A percentile compares a stretch with the other conserved stretches of the same genome.
These are phyloP conservation scores for Auxenochlorella pyrenoidosa DNA, from an alignment of 139 green algal genomes.

Conservation along the genomic window DNA sequence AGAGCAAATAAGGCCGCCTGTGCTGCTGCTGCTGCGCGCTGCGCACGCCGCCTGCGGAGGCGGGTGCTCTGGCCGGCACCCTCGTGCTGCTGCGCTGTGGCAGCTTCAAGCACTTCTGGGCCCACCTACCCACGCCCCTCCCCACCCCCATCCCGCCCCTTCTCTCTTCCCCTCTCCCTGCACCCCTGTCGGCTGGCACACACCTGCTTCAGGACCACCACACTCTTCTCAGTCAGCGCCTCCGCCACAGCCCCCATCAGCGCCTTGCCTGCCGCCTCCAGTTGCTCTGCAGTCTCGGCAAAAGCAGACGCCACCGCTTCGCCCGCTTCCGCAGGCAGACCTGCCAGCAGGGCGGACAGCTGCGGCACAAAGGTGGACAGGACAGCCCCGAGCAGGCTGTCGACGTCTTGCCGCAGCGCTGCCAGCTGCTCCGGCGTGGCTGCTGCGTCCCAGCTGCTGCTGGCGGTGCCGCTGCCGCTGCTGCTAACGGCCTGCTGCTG, in stretches of 20 bases:
- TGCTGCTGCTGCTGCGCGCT: not conserved
- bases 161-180: too few relatives aligned
- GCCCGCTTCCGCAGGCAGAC: not conserved
- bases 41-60: too few relatives aligned
- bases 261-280: not conserved
- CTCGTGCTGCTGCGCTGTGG: too few relatives aligned
- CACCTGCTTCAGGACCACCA: constrained; percentile 43
- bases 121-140: too few relatives aligned
- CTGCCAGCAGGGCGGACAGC: constrained; percentile 21
- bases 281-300: constrained; percentile 5
- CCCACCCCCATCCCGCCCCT: constrained; percentile 35
- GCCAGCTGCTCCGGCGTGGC: constrained; percentile 42
- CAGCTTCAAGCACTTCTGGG: too few relatives aligned
- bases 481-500: not conserved
- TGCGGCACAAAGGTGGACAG: not conserved
- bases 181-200: not conserved
- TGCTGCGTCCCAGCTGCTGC: constrained; percentile 21
- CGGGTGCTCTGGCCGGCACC: too few relatives aligned
- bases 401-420: constrained; percentile 36
- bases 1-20: too few relatives aligned
- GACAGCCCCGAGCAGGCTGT: constrained; percentile 15
- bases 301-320: constrained; percentile 23
- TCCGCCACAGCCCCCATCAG: constrained; percentile 42
- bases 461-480: not conserved
- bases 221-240: constrained; percentile 36